Base-by-base conservation (phyloP, 2,329 filamentous ascomycete genomes). In the Emydomyces testavorans region DNA sequence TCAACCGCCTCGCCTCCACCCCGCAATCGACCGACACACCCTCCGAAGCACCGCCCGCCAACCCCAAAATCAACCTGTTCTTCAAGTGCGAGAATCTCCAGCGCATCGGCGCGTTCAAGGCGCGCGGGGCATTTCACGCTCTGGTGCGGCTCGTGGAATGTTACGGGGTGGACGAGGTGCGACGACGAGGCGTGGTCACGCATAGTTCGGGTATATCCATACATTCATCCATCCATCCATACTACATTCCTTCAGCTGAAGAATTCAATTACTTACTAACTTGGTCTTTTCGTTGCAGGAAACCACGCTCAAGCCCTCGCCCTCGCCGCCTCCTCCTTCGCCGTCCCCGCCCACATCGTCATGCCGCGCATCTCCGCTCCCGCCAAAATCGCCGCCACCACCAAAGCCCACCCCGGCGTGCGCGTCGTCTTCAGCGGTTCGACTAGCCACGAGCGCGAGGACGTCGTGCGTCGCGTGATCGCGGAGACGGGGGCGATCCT, bases 21-120 rank as follows among this genome's bases (percentile, higher is more conserved):
- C 78, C 83, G 6, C 80, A 83, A 54, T 64, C 72, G 0, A 46
- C 67, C 1, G 69, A 71, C 11, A 82, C 80, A 3, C 65, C 69
- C 54, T 80, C 74, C 69, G 71, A 75, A 56, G 75, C 74, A 4
- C 68, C 62, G n/a, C 74, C 80, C 0, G 78, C 83, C 1, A 69
- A 63, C 3, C 87, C 87, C 0, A 77, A 69, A 42, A 69, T 94
- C 32, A 73, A 79, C 10, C 73, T 96, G 45, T 92, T 85, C 71
- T 94, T 96, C 77, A 96, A 96, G 71, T 93, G 87, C 65, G 90
- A 96, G 72, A 95, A 95, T 65, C 71, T 86, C 50, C 92, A 96
- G 71, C 79, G 80, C 48, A 80, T 93, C 47, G 92, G 90, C 44
- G 90, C 90, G 1, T 96, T 96, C 72, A 96, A 96, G 69, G 83